These are phyloP conservation scores for Neurospora pannonica DNA, from an alignment of 495 filamentous ascomycete genomes.

Conservation along the genomic window DNA sequence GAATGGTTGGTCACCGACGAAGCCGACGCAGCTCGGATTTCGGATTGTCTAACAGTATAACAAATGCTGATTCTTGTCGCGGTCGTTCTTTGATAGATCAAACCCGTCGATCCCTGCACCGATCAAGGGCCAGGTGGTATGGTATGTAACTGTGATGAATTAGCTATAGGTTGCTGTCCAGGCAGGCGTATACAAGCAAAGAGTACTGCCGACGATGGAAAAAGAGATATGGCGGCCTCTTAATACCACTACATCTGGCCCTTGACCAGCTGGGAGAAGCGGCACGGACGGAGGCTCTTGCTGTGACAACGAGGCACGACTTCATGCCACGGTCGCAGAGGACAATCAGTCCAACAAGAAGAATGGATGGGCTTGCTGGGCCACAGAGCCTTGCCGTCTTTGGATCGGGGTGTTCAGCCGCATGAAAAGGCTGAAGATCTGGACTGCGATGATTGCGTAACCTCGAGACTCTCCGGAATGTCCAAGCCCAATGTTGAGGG, in stretches of 20 bases:
- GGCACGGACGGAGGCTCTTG: not conserved
- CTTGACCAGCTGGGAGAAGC: not conserved
- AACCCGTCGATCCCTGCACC: not conserved
- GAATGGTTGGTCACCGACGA: not conserved
- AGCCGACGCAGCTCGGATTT: not conserved
- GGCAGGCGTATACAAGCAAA: not conserved
- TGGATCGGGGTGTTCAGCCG: not conserved
- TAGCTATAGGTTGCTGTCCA: not conserved
- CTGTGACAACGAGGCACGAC: not conserved
- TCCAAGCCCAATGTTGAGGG: not conserved
- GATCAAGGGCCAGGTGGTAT: not conserved
- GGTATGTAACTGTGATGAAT: not conserved
- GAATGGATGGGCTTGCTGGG: not conserved
- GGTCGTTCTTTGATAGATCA: not conserved
- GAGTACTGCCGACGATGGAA: not conserved
- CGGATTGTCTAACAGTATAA: not conserved
- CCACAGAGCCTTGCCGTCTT: not conserved
- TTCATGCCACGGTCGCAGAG: not conserved
- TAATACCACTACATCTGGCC: not conserved
- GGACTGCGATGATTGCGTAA: not conserved
- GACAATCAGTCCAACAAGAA: not conserved
- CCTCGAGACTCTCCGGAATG: not conserved
- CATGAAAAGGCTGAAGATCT: not conserved
- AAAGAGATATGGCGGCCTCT: not conserved
- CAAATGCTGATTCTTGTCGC: not conserved